Evolutionary conservation across 2,329 filamentous ascomycete species (phyloP).

Genomic region (Bertia moriformis): DNA sequence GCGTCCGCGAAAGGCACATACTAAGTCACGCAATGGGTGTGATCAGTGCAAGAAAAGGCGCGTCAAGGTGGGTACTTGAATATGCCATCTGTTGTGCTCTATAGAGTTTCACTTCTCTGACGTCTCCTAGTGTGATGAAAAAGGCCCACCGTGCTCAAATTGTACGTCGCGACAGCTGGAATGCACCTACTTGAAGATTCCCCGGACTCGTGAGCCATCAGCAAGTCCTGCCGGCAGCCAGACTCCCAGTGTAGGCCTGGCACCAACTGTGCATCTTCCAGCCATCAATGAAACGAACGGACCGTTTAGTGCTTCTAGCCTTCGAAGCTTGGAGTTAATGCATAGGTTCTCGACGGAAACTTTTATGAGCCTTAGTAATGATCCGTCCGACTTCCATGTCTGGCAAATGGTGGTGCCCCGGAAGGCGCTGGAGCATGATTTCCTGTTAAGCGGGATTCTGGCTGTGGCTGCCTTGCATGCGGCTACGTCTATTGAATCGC

Average conservation of each 20-base stretch:
- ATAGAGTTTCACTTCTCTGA: neutral
- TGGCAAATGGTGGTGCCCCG: slow-evolving; percentile 17
- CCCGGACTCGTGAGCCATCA: neutral
- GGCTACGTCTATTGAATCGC: slow-evolving; percentile 7
- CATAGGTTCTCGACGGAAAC: slow-evolving; percentile 32
- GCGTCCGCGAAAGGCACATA: no score
- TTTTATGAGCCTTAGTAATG: slow-evolving; percentile 20
- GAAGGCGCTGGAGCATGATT: slow-evolving; percentile 20
- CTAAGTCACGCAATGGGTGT: slow-evolving; percentile 17
- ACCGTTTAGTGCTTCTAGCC: slow-evolving; percentile 7
- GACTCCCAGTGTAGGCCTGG: no score
- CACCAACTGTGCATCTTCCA: no score
- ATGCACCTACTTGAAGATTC: slow-evolving; percentile 1
- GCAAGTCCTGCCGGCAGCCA: no score
- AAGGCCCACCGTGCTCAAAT: slow-evolving; percentile 18
- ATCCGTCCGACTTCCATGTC: slow-evolving; percentile 18
- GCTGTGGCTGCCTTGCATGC: slow-evolving; percentile 18
- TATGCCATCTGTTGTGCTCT: neutral
- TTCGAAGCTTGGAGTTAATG: slow-evolving; percentile 32
- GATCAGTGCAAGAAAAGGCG: slow-evolving; percentile 17
- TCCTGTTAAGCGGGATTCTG: slow-evolving; percentile 21
- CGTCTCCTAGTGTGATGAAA: slow-evolving; percentile 16
- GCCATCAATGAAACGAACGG: no score
- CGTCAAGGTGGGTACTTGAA: slow-evolving; percentile 12
- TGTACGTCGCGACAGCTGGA: slow-evolving; percentile 11